Conservation (phyloP, 2,329 filamentous ascomycete species). For the Colletotrichum liriopes region DNA sequence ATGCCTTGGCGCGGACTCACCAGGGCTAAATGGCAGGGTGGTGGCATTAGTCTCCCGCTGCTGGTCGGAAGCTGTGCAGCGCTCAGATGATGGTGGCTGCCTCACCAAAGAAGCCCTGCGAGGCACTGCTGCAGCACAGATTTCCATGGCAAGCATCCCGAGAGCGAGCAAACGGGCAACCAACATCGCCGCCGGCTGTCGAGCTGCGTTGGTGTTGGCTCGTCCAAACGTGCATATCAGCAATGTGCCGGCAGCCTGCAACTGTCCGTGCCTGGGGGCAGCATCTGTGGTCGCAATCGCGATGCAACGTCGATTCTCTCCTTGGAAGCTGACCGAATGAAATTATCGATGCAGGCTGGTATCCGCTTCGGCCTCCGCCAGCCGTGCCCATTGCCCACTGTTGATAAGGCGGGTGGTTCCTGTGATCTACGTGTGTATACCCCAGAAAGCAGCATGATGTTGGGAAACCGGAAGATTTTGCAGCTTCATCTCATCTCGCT, state of each 20-base stretch:
- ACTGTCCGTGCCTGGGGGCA: background rate
- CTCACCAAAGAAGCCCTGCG: slow-evolving; percentile 10
- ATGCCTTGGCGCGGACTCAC: background rate
- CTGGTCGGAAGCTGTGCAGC: slow-evolving; percentile 14
- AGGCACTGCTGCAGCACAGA: slow-evolving; percentile 4
- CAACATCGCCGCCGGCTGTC: too few species aligned
- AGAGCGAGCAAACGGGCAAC: background rate
- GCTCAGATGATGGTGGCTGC: slow-evolving; percentile 12
- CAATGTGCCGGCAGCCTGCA: slow-evolving; percentile 12
- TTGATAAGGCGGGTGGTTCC: background rate
- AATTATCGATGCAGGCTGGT: slow-evolving; percentile 17
- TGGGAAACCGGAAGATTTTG: slow-evolving; percentile 29
- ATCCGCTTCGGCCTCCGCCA: slow-evolving; percentile 23
- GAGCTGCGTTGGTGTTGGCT: background rate
- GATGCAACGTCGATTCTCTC: slow-evolving; percentile 1
- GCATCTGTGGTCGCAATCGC: slow-evolving; percentile 3
- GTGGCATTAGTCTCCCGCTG: slow-evolving; percentile 17
- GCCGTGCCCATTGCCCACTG: slow-evolving; percentile 12
- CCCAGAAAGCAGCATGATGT: slow-evolving; percentile 28
- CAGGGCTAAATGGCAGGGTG: background rate
- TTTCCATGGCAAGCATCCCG: slow-evolving; percentile 10
- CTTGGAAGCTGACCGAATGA: slow-evolving; percentile 6
- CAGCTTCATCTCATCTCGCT: slow-evolving; percentile 32
- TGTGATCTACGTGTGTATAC: slow-evolving; percentile 17
- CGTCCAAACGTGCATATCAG: too few species aligned